Evolutionary conservation across 1,284 basidiomycete species (phyloP).

Genomic region (Cutaneotrichosporon sp.): DNA sequence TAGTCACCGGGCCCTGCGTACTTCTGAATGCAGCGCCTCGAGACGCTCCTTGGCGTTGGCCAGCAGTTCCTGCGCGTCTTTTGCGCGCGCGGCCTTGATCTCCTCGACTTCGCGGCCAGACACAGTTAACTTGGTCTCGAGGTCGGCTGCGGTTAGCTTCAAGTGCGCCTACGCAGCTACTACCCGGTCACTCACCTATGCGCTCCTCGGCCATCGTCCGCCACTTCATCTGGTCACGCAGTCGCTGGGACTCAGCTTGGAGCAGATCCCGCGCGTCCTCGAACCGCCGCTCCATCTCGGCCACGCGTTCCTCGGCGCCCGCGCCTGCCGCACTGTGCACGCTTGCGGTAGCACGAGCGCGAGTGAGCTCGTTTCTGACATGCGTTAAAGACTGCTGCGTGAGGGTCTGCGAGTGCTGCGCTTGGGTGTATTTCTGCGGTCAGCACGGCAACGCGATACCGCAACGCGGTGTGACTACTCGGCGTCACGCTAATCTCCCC

Average conservation of each 20-base stretch:
- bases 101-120: constrained; percentile 65
- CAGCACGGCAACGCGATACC: not conserved
- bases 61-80: constrained; percentile 70
- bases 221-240: constrained; percentile 60
- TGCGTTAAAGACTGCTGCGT: constrained; percentile 50
- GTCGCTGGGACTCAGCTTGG: constrained; percentile 69
- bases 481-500: not conserved
- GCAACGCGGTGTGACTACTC: not conserved
- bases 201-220: constrained; percentile 42
- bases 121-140: constrained; percentile 70
- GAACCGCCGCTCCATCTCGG: constrained; percentile 56
- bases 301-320: constrained; percentile 56
- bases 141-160: constrained; percentile 72
- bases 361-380: constrained; percentile 43
- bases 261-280: constrained; percentile 85
- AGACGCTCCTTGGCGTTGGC: constrained; percentile 70
- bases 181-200: constrained; percentile 33
- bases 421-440: constrained; percentile 71
- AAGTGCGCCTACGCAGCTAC: too few relatives aligned
- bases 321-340: constrained; percentile 31
- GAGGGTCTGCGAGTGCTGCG: constrained; percentile 55
- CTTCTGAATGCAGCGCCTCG: constrained; percentile 60
- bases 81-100: constrained; percentile 62
- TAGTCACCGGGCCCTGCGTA: constrained; percentile 18
- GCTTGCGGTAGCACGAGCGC: constrained; percentile 29